Conservation (phyloP, 2,329 filamentous ascomycete species). For the Apiospora aurea region DNA sequence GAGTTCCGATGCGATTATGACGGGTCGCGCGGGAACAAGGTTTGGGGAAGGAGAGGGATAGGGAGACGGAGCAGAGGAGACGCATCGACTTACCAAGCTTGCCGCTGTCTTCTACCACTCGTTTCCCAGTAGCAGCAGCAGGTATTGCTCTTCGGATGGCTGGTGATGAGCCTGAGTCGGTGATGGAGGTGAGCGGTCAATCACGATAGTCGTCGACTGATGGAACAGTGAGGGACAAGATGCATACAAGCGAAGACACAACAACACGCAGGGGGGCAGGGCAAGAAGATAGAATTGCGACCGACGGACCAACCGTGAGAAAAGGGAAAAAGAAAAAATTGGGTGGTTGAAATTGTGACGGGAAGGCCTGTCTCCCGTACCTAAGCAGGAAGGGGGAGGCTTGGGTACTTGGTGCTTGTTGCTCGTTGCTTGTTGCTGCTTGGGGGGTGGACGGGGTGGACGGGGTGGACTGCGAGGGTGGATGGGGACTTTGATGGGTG, state of each 20-base stretch:
- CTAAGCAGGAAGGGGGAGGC: conserved; percentile 26
- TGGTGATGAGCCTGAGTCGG: conserved; percentile 18
- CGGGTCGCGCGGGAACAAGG: conserved; percentile 20
- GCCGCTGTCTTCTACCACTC: conserved; percentile 11
- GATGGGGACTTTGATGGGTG: conserved; percentile 30
- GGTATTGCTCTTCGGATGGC: not conserved
- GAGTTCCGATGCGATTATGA: conserved; percentile 16
- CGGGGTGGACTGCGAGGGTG: conserved; percentile 30
- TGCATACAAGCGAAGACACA: conserved; percentile 19
- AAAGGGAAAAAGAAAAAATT: conserved; percentile 39
- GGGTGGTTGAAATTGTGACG: conserved; percentile 41
- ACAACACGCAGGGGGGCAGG: conserved; percentile 23
- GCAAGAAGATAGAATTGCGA: conserved; percentile 31
- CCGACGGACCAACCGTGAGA: conserved; percentile 25
- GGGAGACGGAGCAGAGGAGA: not conserved
- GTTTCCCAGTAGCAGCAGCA: not conserved
- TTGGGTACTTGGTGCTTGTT: not conserved
- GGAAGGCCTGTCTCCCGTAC: conserved; percentile 31
- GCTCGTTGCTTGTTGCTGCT: too few relatives aligned
- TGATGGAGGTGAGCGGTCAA: conserved; percentile 16
- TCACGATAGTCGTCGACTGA: conserved; percentile 18
- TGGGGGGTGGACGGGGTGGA: too few relatives aligned
- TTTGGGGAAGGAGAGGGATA: not conserved
- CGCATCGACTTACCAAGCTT: conserved; percentile 9
- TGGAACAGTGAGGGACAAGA: conserved; percentile 12